Evolutionary conservation across 1,139 yeast species (phyloP).

Genomic region (Yamadazyma atlantica): DNA sequence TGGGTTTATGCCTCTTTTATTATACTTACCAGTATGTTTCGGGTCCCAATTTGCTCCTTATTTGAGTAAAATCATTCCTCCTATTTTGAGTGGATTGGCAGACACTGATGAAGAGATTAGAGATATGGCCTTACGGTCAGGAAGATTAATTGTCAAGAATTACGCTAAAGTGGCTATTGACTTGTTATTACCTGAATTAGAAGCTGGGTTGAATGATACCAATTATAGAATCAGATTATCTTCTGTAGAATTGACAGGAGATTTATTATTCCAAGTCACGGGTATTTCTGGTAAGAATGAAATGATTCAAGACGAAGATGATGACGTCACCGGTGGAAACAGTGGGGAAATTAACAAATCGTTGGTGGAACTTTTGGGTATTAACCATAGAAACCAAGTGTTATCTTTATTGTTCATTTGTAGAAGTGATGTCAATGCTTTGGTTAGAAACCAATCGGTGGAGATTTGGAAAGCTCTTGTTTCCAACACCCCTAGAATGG

Average conservation of each 20-base stretch:
- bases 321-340: slow-evolving; percentile 25
- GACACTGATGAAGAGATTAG: slow-evolving; percentile 84
- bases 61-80: slow-evolving; percentile 80
- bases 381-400: slow-evolving; percentile 84
- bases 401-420: slow-evolving; percentile 85
- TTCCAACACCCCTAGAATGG: slow-evolving; percentile 94
- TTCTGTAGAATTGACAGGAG: slow-evolving; percentile 97
- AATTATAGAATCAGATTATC: slow-evolving; percentile 88
- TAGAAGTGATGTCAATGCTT: slow-evolving; percentile 86
- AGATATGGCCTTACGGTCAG: slow-evolving; percentile 89
- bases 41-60: slow-evolving; percentile 93
- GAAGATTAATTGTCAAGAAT: slow-evolving; percentile 85
- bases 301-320: slow-evolving; percentile 57
- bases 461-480: slow-evolving; percentile 98
- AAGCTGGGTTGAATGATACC: slow-evolving; percentile 79
- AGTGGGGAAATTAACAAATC: slow-evolving; percentile 64
- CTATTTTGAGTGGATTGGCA: slow-evolving; percentile 88
- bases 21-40: slow-evolving; percentile 91
- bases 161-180: slow-evolving; percentile 95
- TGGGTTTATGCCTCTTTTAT: slow-evolving; percentile 87
- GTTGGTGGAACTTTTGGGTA: slow-evolving; percentile 78
- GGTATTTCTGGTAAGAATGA: slow-evolving; percentile 78
- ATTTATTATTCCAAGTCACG: slow-evolving; percentile 87
- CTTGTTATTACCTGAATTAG: slow-evolving; percentile 88
- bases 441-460: slow-evolving; percentile 87